Percentiles rank a stretch among this genome's conserved stretches.
phyloP scores from a whole-genome alignment of 768 basidiomycete species.

The Suillus decipiens region DNA sequence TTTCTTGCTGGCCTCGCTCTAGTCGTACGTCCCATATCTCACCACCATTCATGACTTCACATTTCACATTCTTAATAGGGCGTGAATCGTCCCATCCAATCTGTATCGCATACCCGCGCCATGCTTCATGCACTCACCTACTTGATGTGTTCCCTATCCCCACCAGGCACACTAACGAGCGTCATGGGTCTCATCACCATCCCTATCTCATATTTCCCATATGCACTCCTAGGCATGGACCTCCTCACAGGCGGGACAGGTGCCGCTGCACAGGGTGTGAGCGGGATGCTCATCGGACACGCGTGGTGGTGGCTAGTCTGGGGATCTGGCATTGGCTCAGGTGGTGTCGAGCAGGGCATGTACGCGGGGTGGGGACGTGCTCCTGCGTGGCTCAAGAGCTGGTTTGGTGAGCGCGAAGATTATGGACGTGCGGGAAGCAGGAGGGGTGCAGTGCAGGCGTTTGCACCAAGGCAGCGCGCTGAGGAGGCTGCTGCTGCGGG shows the following conservation, averaged over 20 bases:
- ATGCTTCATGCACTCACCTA: constrained; percentile 70
- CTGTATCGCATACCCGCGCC: constrained; percentile 60
- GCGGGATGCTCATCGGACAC: constrained; percentile 78
- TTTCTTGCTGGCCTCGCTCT: constrained; percentile 55
- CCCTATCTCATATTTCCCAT: constrained; percentile 74
- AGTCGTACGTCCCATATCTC: constrained; percentile 47
- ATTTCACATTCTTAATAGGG: constrained; percentile 29
- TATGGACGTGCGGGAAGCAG: constrained; percentile 36
- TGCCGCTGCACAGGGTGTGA: constrained; percentile 56
- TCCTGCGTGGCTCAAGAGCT: constrained; percentile 57
- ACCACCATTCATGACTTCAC: constrained; percentile 8
- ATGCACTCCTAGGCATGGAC: constrained; percentile 72
- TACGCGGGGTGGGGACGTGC: constrained; percentile 48
- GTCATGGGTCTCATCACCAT: constrained; percentile 79
- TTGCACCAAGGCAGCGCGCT: constrained; percentile 49
- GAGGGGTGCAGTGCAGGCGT: constrained; percentile 55
- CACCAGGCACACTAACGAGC: constrained; percentile 66
- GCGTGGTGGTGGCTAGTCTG: constrained; percentile 79
- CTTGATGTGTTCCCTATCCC: constrained; percentile 64
- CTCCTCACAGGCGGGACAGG: constrained; percentile 59
- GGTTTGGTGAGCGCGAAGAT: constrained; percentile 43
- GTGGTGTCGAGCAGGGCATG: constrained; percentile 38
- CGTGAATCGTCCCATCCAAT: constrained; percentile 61
- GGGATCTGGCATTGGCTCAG: constrained; percentile 44
- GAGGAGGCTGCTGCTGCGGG: constrained; percentile 19